A percentile compares a stretch with the other conserved stretches of the same genome.
phyloP scores from a whole-genome alignment of 768 basidiomycete species.

The Kondoa malvinella region DNA sequence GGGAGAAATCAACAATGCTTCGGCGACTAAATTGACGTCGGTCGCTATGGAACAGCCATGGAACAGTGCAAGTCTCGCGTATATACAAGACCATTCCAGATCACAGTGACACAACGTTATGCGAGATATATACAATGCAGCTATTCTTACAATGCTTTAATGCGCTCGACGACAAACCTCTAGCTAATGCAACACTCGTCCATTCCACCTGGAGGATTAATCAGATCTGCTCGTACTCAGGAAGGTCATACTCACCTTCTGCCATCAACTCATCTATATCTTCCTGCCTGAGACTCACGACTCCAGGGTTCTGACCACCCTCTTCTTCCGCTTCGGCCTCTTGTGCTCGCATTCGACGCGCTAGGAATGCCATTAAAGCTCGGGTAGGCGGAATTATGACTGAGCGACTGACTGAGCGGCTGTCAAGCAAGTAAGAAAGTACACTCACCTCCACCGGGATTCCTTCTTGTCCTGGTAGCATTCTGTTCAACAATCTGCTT shows the following conservation, averaged over 20 bases:
- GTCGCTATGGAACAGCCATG: too few relatives aligned
- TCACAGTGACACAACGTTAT: neutral
- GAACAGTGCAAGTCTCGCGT: too few relatives aligned
- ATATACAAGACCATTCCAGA: neutral
- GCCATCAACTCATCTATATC: neutral
- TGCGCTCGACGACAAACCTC: neutral
- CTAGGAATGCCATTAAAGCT: neutral
- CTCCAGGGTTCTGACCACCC: neutral
- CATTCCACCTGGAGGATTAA: neutral
- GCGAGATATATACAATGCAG: too few relatives aligned
- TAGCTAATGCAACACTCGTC: neutral
- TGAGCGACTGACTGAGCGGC: too few relatives aligned
- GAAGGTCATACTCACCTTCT: neutral
- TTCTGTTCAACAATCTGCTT: conserved; percentile 11
- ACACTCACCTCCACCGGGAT: neutral
- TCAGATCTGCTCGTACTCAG: neutral
- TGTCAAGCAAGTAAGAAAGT: neutral
- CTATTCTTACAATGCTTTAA: too few relatives aligned
- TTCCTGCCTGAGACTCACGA: neutral
- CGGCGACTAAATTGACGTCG: too few relatives aligned
- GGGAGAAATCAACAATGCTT: too few relatives aligned
- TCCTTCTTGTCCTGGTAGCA: neutral
- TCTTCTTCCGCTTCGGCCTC: neutral
- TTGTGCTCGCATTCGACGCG: neutral
- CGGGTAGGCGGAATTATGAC: neutral